These are phyloP conservation scores for Auriscalpium orientale DNA, from an alignment of 768 basidiomycete species.

Conservation along the genomic window DNA sequence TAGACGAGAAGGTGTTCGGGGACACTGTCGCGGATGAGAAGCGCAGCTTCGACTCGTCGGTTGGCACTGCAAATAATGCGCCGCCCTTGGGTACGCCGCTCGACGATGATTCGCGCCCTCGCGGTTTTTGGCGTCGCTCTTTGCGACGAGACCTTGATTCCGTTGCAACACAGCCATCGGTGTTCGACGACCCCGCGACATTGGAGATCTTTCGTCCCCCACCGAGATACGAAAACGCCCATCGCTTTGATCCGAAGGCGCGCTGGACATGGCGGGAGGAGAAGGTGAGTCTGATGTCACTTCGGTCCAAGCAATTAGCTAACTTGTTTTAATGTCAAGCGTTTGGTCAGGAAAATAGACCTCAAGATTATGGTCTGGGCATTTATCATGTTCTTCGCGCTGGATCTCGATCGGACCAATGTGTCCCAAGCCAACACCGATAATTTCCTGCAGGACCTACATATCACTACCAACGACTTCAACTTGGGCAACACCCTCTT, in stretches of 20 bases:
- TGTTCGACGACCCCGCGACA: slow-evolving; percentile 50
- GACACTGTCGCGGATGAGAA: slow-evolving; percentile 13
- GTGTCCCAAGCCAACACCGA: slow-evolving; percentile 62
- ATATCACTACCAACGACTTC: slow-evolving; percentile 55
- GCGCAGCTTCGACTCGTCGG: slow-evolving; percentile 12
- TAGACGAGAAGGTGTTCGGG: slow-evolving; percentile 3
- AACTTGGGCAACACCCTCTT: slow-evolving; percentile 59
- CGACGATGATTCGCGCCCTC: slow-evolving; percentile 12
- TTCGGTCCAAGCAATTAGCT: neutral
- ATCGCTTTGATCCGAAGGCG: slow-evolving; percentile 56
- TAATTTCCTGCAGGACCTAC: slow-evolving; percentile 56
- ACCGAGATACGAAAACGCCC: slow-evolving; percentile 48
- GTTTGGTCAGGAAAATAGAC: slow-evolving; percentile 54
- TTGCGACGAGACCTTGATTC: slow-evolving; percentile 35
- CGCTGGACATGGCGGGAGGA: slow-evolving; percentile 72
- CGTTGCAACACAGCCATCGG: slow-evolving; percentile 54
- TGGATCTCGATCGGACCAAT: slow-evolving; percentile 54
- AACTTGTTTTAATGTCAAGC: slow-evolving; percentile 22
- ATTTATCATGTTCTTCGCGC: slow-evolving; percentile 53
- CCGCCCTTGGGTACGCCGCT: slow-evolving; percentile 5
- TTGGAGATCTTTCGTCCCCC: slow-evolving; percentile 47
- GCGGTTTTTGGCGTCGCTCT: slow-evolving; percentile 24
- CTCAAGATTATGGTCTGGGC: slow-evolving; percentile 54
- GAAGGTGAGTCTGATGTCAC: slow-evolving; percentile 27
- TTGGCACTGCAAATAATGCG: slow-evolving; percentile 8